Conservation (phyloP, 179 eudicot species). For the Beta lomatogona region DNA sequence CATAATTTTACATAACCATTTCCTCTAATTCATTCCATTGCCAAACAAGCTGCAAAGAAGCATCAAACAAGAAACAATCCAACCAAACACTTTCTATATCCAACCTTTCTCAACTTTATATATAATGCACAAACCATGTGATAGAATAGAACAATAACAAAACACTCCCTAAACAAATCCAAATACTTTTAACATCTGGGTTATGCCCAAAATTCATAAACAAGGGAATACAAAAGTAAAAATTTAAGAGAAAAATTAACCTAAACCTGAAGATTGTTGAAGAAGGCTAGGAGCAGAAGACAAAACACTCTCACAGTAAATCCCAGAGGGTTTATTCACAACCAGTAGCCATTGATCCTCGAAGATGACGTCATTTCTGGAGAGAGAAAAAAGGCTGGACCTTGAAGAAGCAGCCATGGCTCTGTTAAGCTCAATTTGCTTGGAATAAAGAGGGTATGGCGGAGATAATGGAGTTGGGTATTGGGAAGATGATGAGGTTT, state of each 20-base stretch:
- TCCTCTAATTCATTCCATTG: background rate
- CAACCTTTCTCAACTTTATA: background rate
- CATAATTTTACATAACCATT: background rate
- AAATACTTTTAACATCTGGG: background rate
- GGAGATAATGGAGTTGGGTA: conserved; percentile 92
- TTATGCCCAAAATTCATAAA: background rate
- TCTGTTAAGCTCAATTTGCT: conserved; percentile 78
- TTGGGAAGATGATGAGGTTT: conserved; percentile 2
- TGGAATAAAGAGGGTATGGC: conserved; percentile 68
- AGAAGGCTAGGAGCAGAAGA: conserved; percentile 57
- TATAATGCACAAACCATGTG: background rate
- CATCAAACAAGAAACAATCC: background rate
- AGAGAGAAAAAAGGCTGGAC: conserved; percentile 53
- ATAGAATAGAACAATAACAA: too few relatives aligned
- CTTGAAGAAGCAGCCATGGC: conserved; percentile 86
- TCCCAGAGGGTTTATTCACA: conserved; percentile 77
- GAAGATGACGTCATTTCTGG: conserved; percentile 54
- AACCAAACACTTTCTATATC: background rate
- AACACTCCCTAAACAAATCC: background rate
- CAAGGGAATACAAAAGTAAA: conserved; percentile 11
- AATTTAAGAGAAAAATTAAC: background rate
- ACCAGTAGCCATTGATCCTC: conserved; percentile 88
- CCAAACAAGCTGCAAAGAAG: background rate
- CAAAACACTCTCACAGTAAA: conserved; percentile 81
- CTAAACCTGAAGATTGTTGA: conserved; percentile 24